Evolutionary conservation across 169 alveolate species (phyloP), one percentile per base, ranked within the genome.

Genomic region (Plasmodium relictum): DNA sequence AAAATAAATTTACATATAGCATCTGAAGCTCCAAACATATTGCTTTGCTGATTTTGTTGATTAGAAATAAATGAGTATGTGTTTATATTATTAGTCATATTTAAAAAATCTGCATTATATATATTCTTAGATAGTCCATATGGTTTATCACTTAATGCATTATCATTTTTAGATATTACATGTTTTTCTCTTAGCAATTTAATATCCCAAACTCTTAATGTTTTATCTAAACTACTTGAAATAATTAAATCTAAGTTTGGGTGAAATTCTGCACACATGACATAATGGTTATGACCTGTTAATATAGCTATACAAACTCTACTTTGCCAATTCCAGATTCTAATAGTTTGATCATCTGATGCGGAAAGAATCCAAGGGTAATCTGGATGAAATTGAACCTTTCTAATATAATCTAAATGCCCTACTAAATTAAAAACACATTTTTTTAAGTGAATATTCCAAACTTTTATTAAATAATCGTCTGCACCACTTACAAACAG

Each of bases 281-380:
- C 99, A 92, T 98, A 98, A 92, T 98, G 99, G 72, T 96, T 97
- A 91, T 98, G 99, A 0, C 99, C 99, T 0, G 99, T 96, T 3
- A 98, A 88, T 6, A 95, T 97, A 10, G 95, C 92, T 39, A 95
- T 93, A 48, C 97, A 95, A 10, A 93, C 93, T 83, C 99, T 88
- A 73, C 97, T 96, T 72, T 98, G 98, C 99, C 99, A 98, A 93
- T 98, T 98, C 99, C 99, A 98, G 18, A 98, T 96, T 62, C 99
- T 89, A 80, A 97, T 94, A 0, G 99, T 98, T 91, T 97, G 98
- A 88, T 98, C 99, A 89, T 98, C 99, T 0, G 99, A 96, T 7
- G 98, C 91, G 42, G 99, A 96, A 42, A 98, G 91, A 41, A 97
- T 95, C 99, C 99, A 98, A 8, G 99, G 99, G 62, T 97, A 97